Evolutionary conservation across 345 rosid species (phyloP).

Genomic region (Populus nigra): DNA sequence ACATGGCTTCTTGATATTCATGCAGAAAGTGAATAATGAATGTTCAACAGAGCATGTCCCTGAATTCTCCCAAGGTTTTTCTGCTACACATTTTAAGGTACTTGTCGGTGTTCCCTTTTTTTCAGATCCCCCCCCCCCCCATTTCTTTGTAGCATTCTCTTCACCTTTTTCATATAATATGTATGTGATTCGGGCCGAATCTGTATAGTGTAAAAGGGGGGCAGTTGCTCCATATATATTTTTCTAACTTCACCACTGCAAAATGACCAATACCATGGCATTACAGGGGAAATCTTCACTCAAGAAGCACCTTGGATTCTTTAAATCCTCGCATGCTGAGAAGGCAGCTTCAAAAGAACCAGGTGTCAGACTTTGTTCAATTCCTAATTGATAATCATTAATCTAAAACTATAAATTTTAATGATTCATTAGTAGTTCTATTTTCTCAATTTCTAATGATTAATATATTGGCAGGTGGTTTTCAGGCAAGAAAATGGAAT

Average conservation of each 20-base stretch:
- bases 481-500: conserved; percentile 44
- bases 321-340: conserved; percentile 35
- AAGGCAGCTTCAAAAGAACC: conserved; percentile 39
- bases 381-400: background rate
- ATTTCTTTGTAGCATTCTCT: background rate
- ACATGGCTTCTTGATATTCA: conserved; percentile 14
- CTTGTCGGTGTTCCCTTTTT: background rate
- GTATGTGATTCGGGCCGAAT: background rate
- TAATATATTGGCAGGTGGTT: conserved; percentile 36
- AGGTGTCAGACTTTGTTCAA: conserved; percentile 29
- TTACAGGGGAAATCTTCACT: conserved; percentile 47
- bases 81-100: conserved; percentile 50
- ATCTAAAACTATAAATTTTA: background rate
- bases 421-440: conserved; percentile 1
- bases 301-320: conserved; percentile 41
- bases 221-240: background rate
- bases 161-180: background rate
- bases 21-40: conserved; percentile 38
- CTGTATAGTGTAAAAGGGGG: background rate
- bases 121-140: background rate
- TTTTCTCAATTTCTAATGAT: conserved; percentile 9
- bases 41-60: conserved; percentile 33
- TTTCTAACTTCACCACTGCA: too few species aligned
- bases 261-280: conserved; percentile 3
- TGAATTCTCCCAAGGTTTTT: conserved; percentile 46